Base-by-base conservation (phyloP, 139 green algal genomes). In the Raphidocelis subcapitata region DNA sequence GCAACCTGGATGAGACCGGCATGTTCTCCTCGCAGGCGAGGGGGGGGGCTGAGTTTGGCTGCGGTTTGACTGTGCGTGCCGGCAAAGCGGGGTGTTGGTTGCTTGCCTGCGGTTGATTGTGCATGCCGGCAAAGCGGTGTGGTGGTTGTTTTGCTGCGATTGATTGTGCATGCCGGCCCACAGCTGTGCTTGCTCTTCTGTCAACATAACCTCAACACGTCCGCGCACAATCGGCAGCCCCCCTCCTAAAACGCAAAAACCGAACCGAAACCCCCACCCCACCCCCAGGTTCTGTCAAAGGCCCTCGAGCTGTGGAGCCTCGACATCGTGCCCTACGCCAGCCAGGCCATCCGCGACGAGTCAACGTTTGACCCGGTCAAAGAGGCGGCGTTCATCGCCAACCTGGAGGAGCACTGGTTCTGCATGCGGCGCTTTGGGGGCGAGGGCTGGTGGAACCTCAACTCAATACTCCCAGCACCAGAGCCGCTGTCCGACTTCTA, bases 361-460 rank as follows among this genome's bases (percentile, higher is more conserved):
- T 52, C 63, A 23, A 37, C 28, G 10, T 63, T 74, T 18, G 82
- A 88, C 3, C 87, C 92, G 32, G 69, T 86, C 29, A 29, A 62
- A 0, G 82, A 94, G 59, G 1, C 65, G 2, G 92, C 89, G 3
- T 96, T 94, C 79, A 90, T 97, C 28, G 95, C 89, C 83, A 93
- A 97, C 77, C 85, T 94, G 10, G 56, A 86, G 79, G 85, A 88
- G 84, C 82, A 94, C 76, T 92, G 97, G 75, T 97, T 92, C 92
- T 95, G 97, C 68, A 91, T 89, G 8, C 81, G 97, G 14, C 77
- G 92, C 0, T 61, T 68, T 1, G 59, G 95, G 5, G 35, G 47
- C 1, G 86, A 66, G 5, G 47, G 85, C 37, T 93, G 81, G 86
- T 97, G 83, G 82, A 93, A 97, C 79, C 93, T 97, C 83, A 97